Percentiles rank a stretch among this genome's conserved stretches.
Conservation (phyloP, 73 alveolate species). For the Diophrys appendiculata region DNA sequence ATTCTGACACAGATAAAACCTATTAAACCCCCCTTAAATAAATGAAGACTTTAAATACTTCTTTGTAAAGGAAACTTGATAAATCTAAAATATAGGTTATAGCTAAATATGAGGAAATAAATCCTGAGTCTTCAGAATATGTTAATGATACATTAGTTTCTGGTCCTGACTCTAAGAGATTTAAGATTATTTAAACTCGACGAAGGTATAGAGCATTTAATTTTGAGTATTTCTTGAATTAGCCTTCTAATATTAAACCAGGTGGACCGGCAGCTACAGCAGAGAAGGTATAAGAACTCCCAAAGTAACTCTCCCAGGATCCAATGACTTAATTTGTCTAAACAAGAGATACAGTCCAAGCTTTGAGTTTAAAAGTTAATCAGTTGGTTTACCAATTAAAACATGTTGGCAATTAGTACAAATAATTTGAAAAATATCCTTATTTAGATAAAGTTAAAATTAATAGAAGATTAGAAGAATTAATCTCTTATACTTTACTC, state of each 20-base stretch:
- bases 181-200: neutral
- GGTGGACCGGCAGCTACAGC: no score
- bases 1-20: no score
- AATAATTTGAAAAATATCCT: neutral
- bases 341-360: neutral
- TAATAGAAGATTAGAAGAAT: neutral
- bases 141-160: no score
- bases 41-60: no score
- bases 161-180: neutral
- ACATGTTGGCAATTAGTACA: neutral
- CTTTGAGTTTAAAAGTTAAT: neutral
- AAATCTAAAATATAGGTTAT: neutral
- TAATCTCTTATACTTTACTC: neutral
- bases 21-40: no score
- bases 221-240: neutral
- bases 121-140: neutral
- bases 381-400: neutral
- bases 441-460: neutral
- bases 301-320: neutral
- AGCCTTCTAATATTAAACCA: neutral
- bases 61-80: no score
- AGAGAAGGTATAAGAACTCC: neutral
- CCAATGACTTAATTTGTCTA: neutral
- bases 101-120: neutral
- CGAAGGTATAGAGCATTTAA: neutral